Base-by-base conservation (phyloP, 192 early-diverging fungal species). In the Chytriomyces confervae region DNA sequence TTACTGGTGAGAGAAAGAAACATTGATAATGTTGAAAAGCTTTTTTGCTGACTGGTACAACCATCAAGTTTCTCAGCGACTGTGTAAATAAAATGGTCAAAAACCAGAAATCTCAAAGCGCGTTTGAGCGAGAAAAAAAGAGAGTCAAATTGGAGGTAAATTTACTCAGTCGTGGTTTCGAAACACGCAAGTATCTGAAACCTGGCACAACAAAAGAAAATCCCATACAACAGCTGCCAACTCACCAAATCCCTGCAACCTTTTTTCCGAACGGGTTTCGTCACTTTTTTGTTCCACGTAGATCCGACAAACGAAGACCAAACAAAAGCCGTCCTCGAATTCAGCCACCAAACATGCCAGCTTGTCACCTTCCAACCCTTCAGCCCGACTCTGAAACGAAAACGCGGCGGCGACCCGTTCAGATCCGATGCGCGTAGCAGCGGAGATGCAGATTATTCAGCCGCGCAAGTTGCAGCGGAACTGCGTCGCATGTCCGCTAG, bases 241-340 rank as follows among this genome's bases (percentile, higher is more conserved):
- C 46, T 79, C 7, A 79, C 78, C 7, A 43, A 49, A 7, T 46
- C 51, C 16, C 43, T 79, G 29, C 60, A 67, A 9, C 71, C 68
- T 5, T 75, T 45, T 46, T 75, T 79, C 47, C 71, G 66, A 8
- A 47, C 45, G 10, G 78, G 78, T 16, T 50, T 62, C 8, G 77
- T 71, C 5, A 65, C 77, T 2, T 79, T 79, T 50, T 5, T 79
- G 7, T 65, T 79, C 57, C 77, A 79, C 48, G 29, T 79, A 0
- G 66, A 79, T 50, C 77, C 77, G 1, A 50, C 62, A 6, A 79
- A 79, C 24, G 77, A 79, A 53, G 77, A 79, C 11, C 77, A 79
- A 44, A 72, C 77, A 7, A 72, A 65, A 65, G 44, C 43, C 10
- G 77, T 63, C 8, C 69, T 79, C 24, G 62, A 79, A 20, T 71